phyloP scores from a whole-genome alignment of 495 filamentous ascomycete species.

The Trichoderma asperelloides region DNA sequence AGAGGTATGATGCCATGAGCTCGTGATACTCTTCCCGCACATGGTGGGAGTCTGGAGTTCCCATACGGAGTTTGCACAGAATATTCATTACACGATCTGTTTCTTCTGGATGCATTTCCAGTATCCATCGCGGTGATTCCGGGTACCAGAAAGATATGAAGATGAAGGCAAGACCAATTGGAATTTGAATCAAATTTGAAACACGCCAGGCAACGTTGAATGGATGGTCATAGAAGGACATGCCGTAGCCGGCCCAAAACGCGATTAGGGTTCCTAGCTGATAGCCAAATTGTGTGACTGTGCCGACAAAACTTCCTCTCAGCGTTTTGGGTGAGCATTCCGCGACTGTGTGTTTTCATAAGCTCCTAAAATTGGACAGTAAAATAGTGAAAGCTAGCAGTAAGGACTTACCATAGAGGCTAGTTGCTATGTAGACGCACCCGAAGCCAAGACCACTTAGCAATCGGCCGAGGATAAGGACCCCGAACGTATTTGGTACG shows the following conservation, averaged over 20 bases:
- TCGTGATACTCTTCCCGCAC: background rate
- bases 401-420: background rate
- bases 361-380: background rate
- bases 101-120: background rate
- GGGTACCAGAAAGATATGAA: background rate
- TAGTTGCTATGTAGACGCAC: background rate
- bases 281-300: background rate
- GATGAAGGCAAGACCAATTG: background rate
- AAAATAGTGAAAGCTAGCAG: background rate
- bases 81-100: background rate
- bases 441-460: background rate
- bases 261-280: background rate
- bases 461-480: background rate
- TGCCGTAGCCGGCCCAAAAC: background rate
- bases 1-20: background rate
- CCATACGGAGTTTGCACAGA: background rate
- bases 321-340: background rate
- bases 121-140: background rate
- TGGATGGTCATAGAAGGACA: background rate
- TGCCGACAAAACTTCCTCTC: background rate
- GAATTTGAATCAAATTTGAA: background rate
- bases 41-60: background rate
- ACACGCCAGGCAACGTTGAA: background rate
- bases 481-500: background rate
- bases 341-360: background rate